Evolutionary conservation across 1,284 basidiomycete species (phyloP).

Genomic region (Cutaneotrichosporon sp.): DNA sequence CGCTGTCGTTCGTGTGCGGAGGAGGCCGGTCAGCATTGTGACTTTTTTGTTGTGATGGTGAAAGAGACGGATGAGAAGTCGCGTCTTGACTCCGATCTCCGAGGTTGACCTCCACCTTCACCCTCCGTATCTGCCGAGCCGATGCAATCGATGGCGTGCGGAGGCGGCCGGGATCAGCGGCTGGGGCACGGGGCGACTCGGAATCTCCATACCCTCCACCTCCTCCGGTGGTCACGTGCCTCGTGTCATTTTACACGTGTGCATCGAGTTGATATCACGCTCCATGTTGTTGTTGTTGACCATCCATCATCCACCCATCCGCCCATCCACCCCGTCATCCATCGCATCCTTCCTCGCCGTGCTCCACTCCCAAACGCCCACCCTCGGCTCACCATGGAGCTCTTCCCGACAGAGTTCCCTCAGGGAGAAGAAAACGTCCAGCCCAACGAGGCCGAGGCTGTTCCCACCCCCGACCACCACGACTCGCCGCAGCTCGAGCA

Average conservation of each 20-base stretch:
- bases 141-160: background rate
- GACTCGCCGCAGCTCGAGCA: background rate
- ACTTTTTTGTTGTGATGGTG: background rate
- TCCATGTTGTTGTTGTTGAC: conserved; percentile 3
- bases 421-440: background rate
- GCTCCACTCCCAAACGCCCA: background rate
- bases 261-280: background rate
- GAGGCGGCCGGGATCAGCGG: background rate
- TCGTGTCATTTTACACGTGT: background rate
- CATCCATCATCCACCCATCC: background rate
- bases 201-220: background rate
- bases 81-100: background rate
- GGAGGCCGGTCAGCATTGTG: background rate
- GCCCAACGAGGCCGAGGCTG: background rate
- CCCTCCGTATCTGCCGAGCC: too few species aligned
- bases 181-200: background rate
- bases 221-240: too few species aligned
- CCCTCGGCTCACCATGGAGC: background rate
- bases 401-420: conserved; percentile 10
- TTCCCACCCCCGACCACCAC: background rate
- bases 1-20: background rate
- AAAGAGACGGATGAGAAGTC: background rate
- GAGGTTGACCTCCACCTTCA: background rate
- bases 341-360: background rate
- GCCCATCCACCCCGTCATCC: too few species aligned